Conservation (phyloP, 2,329 filamentous ascomycete species). For the Colletotrichum caudatum region DNA sequence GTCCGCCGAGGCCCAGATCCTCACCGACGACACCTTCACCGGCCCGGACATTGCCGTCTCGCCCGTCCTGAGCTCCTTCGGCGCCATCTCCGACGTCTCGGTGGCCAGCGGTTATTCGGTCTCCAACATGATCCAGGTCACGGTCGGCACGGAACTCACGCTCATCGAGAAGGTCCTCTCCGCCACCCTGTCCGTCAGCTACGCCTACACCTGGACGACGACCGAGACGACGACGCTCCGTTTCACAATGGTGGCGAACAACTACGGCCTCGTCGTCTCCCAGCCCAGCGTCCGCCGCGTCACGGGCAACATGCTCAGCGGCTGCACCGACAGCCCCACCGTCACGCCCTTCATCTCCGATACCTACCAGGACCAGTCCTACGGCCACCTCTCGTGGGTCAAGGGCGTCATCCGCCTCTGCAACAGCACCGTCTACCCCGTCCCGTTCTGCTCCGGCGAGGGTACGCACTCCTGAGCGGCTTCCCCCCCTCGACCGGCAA, state of each 20-base stretch:
- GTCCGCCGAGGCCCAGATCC: neutral
- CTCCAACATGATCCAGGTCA: neutral
- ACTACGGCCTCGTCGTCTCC: neutral
- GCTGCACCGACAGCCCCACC: neutral
- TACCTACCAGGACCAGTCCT: neutral
- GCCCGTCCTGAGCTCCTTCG: neutral
- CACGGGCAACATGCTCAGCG: neutral
- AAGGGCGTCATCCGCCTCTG: neutral
- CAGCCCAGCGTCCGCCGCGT: neutral
- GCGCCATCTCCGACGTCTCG: neutral
- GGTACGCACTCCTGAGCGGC: neutral
- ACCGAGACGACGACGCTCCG: neutral
- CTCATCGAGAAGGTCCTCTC: neutral
- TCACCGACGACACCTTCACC: neutral
- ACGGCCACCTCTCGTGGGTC: neutral
- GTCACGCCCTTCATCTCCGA: neutral
- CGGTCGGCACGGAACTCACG: neutral
- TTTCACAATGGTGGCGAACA: neutral
- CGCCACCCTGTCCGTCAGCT: neutral
- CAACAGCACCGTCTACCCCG: neutral
- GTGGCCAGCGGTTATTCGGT: neutral
- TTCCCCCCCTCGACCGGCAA: fast-evolving
- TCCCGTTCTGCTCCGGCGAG: neutral
- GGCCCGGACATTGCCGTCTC: neutral
- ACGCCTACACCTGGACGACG: neutral